Conservation (phyloP, 1,284 basidiomycete genomes). For the Caloboletus inedulis region DNA sequence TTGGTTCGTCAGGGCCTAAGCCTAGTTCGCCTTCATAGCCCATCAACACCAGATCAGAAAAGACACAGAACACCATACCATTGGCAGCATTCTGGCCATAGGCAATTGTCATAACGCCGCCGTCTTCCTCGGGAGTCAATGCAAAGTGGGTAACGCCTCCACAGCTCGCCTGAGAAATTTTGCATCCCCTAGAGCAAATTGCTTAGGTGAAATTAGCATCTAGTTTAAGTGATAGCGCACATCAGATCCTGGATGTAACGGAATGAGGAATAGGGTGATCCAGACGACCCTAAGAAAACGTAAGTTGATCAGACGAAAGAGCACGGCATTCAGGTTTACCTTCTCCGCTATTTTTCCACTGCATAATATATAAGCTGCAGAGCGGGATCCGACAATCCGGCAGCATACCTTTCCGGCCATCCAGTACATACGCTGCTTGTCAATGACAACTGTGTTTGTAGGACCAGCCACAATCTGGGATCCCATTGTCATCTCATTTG, state of each 20-base stretch:
- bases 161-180: slow-evolving; percentile 61
- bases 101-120: slow-evolving; percentile 72
- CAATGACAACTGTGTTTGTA: slow-evolving; percentile 79
- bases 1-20: slow-evolving; percentile 73
- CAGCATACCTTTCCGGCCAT: slow-evolving; percentile 72
- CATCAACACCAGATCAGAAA: not conserved
- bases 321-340: slow-evolving; percentile 41
- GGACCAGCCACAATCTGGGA: slow-evolving; percentile 75
- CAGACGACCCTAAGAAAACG: slow-evolving; percentile 57
- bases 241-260: slow-evolving; percentile 79
- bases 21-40: slow-evolving; percentile 66
- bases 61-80: slow-evolving; percentile 38
- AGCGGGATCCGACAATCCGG: not conserved
- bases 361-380: slow-evolving; percentile 14
- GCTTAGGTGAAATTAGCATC: not conserved
- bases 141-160: slow-evolving; percentile 93
- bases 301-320: slow-evolving; percentile 3
- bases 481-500: slow-evolving; percentile 64
- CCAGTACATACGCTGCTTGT: slow-evolving; percentile 80
- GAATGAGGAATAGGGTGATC: slow-evolving; percentile 81
- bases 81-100: slow-evolving; percentile 85
- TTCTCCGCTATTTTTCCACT: slow-evolving; percentile 94
- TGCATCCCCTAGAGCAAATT: slow-evolving; percentile 56
- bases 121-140: slow-evolving; percentile 69
- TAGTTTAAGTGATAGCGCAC: slow-evolving; percentile 37